Base-by-base conservation (phyloP, 2,329 filamentous ascomycete species). In the Penicillium sp. region DNA sequence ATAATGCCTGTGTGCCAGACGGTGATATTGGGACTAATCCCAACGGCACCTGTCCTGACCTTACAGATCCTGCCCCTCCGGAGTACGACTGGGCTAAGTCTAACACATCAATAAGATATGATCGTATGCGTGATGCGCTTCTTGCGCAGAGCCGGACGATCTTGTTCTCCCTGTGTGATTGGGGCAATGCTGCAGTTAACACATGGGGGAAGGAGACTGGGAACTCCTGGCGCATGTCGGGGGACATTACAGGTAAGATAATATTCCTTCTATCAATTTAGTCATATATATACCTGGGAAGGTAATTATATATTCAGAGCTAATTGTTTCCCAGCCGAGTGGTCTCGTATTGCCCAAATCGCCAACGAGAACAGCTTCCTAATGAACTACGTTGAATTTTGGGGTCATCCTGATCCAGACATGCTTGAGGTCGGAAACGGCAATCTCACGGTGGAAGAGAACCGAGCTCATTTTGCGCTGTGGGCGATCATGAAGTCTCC, bases 351-450 rank as follows among this genome's bases (percentile, higher is more conserved):
- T 41, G 59, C 72, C 3, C 70, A 74, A 52, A 82, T 84, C 52
- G 63, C 81, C 27, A 83, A 83, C 64, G 73, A 79, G 31, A 80
- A 79, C n/a, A 75, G 73, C 27, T 81, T 83, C 63, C 65, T 74
- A 49, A 68, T 77, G 57, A 73, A 81, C 53, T 68, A 71, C 5
- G 75, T 73, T 27, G 69, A 77, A 31, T 84, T 83, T 60, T 82
- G 79, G 70, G 78, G 79, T 11, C 78, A 79, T 60, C 79, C 78
- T 5, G 82, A 85, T 59, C 73, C 75, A 11, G 80, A 83, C 52
- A 82, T 82, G 75, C 73, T 70, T 6, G 80, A 82, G 63, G 72
- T 84, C 7, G 81, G 81, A 22, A 84, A 83, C 62, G 77, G 75
- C 0, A 69, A 78, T 22, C 67, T 83, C 45, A 81, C 77, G 0